Percentiles rank a stretch among this genome's conserved stretches.
Conservation (phyloP, 805 yeast genomes). For the Ogataea corticis region DNA sequence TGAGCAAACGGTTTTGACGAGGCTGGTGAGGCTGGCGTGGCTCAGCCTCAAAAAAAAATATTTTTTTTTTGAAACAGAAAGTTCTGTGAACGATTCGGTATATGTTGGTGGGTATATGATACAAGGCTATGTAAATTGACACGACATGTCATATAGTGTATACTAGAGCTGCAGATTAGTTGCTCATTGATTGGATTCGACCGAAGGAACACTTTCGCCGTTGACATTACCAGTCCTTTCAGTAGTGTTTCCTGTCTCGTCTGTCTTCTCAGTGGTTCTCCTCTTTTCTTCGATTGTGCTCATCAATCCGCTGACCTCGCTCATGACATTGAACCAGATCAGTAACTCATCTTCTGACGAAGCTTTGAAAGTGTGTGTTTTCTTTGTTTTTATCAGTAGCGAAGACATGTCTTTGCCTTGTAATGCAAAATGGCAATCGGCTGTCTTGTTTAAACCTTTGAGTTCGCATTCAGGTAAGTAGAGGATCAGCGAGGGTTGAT, state of each 20-base stretch:
- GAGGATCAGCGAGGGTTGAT: slow-evolving; percentile 45
- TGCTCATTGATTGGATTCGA: no score
- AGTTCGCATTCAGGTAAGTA: slow-evolving; percentile 48
- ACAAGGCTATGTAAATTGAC: no score
- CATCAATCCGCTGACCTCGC: slow-evolving; percentile 30
- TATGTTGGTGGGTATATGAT: no score
- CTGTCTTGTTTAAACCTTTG: slow-evolving; percentile 32
- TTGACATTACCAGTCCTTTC: no score
- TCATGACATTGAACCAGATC: slow-evolving; percentile 46
- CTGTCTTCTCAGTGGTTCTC: not conserved
- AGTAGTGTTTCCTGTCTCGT: not conserved
- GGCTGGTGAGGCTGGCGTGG: not conserved
- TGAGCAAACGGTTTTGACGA: not conserved
- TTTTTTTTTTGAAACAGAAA: no score
- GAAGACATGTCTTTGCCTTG: slow-evolving; percentile 45
- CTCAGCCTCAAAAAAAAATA: no score
- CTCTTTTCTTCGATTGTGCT: slow-evolving; percentile 1
- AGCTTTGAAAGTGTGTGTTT: slow-evolving; percentile 41
- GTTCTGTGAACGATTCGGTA: no score
- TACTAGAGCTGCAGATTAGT: no score
- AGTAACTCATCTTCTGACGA: slow-evolving; percentile 44
- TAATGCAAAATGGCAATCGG: slow-evolving; percentile 41
- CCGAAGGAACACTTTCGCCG: no score
- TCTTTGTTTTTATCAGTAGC: slow-evolving; percentile 28
- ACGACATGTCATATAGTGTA: no score